Base-by-base conservation (phyloP, 2,329 filamentous ascomycete genomes). In the Lomentospora prolificans region DNA sequence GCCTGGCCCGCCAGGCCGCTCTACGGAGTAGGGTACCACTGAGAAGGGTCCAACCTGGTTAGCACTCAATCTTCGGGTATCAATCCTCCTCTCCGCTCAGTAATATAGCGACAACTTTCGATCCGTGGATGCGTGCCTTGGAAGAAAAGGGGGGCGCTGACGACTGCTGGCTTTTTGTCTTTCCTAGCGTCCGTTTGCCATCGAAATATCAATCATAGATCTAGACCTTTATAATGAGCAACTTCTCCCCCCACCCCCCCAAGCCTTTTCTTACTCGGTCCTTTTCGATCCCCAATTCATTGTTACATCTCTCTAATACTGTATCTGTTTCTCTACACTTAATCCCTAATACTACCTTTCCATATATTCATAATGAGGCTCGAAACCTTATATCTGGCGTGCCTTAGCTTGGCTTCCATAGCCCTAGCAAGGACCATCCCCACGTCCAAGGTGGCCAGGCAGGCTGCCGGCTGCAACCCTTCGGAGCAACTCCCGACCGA, bases 401-500 rank as follows among this genome's bases (percentile, higher is more conserved):
- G 17, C 17, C 44, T 48, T 6, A 19, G 44, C 8, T 22, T 48
- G 7, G 44, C 44, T 25, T 10, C 44, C 44, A 14, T 48, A 9
- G 22, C 22, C 17, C 17, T 48, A 12, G 44, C 44, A 6, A 25
- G 44, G 44, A 48, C 9, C 9, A 48, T 48, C 22, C 44, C 48
- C 14, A 31, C n/a, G 24, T 14, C 24, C 5, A 17, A 28, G 28
- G 24, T 48, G 12, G 25, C 25, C 2, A 31, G 48, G 14, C 51
- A 53, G 17, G 30, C 28, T 24, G n/a, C 12, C 27, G 30, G 24
- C 25, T 53, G 51, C 33, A 25, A 19, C 8, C 24, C 17, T 14
- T 24, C 24, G 3, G 24, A 25, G 3, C 24, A 55, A 8, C 63
- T 74, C 3, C 75, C 74, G 3, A 59, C 64, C 27, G 59, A 65